Base-by-base conservation (phyloP, 805 yeast species). In the Kodamaea restingae region DNA sequence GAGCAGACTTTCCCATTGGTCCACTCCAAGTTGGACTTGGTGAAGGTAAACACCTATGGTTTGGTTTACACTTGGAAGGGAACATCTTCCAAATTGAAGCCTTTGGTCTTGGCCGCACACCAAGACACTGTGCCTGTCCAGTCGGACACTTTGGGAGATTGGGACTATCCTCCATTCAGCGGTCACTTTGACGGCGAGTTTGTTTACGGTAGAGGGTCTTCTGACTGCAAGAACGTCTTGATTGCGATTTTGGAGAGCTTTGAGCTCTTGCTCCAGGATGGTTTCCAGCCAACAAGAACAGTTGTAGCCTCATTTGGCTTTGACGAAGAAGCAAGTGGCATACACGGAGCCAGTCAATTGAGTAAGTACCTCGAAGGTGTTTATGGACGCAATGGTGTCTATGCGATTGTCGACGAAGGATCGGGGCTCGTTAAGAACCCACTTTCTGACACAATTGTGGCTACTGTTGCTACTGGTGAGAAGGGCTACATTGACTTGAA, bases 91-190 rank as follows among this genome's bases (percentile, higher is more conserved):
- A 56, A 69, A 12, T 88, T 84, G 11, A 80, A 81, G 55, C 95
- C 95, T 10, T 48, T 80, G 18, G 52, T 86, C 59, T 64, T 84
- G 36, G 76, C 83, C 51, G 90, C 91, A 1, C 95, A 86, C 55
- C 83, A 77, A 56, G 95, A 85, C 52, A 86, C 81, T 4, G 95
- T 86, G 17, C 95, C 95, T 1, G 82, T 84, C 7, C 84, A 79
- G 49, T 55, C 59, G 10, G 74, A 71, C 21, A 78, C 88, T 0
- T 58, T 69, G 38, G 58, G 54, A 18, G 65, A 75, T 40, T 86
- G 95, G 95, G 61, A 63, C 0, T 67, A 76, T 52, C 80, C 80
- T 8, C 95, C 95, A 2, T 83, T 78, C 42, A 58, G 49, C 9
- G 71, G 68, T 2, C 65, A 72, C 49, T 84, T 65, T 52, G 95